Conservation (phyloP, 2,329 filamentous ascomycete species). For the Plenodomus biglobosus region DNA sequence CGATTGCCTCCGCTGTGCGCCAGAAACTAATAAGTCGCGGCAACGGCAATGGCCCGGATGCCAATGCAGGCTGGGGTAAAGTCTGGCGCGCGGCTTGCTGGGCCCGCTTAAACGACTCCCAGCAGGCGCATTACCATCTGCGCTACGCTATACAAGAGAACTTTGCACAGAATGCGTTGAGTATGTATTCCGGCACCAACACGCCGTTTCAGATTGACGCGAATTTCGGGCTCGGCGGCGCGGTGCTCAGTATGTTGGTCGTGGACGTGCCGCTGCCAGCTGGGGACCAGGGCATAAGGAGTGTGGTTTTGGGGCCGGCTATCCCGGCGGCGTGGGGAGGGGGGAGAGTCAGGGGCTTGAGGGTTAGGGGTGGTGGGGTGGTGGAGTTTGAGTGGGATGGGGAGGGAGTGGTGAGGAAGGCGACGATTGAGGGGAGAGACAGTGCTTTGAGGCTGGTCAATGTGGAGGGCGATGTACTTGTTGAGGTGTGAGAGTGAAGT, state of each 20-base stretch:
- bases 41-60: constrained; percentile 50
- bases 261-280: constrained; percentile 49
- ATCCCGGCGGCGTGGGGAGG: constrained; percentile 51
- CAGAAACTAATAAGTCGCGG: constrained; percentile 53
- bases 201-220: constrained; percentile 62
- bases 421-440: neutral
- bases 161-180: constrained; percentile 54
- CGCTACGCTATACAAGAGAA: constrained; percentile 54
- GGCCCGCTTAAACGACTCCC: constrained; percentile 57
- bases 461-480: neutral
- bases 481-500: neutral
- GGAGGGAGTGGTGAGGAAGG: constrained; percentile 39
- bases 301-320: constrained; percentile 52
- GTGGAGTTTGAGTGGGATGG: constrained; percentile 52
- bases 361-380: constrained; percentile 48
- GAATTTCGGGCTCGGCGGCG: constrained; percentile 60
- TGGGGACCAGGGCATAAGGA: constrained; percentile 21
- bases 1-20: constrained; percentile 51
- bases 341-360: constrained; percentile 50
- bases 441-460: constrained; percentile 7
- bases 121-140: constrained; percentile 52
- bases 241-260: constrained; percentile 55
- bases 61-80: constrained; percentile 61
- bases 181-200: constrained; percentile 53
- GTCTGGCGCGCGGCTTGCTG: constrained; percentile 61